Evolutionary conservation across 1,284 basidiomycete genomes (phyloP).

Genomic region (Cutaneotrichosporon cavernicola): DNA sequence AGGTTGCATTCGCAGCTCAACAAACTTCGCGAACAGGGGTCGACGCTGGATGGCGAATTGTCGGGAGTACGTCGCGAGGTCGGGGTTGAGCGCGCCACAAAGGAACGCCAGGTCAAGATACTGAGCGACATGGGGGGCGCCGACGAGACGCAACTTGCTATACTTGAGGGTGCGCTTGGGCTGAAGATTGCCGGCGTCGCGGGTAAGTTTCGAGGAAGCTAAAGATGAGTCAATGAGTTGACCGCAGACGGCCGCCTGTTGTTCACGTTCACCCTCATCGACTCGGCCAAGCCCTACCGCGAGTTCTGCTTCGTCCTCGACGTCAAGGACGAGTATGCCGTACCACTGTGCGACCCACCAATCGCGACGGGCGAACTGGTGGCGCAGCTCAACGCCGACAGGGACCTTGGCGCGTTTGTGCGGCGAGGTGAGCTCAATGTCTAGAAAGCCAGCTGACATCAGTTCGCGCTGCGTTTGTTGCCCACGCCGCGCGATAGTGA

Average conservation of each 20-base stretch:
- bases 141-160: conserved; percentile 61
- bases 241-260: conserved; percentile 63
- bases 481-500: neutral
- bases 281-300: conserved; percentile 60
- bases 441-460: conserved; percentile 4
- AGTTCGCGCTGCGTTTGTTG: conserved; percentile 13
- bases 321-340: conserved; percentile 64
- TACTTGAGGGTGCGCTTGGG: conserved; percentile 62
- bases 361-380: conserved; percentile 43
- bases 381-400: conserved; percentile 44
- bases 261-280: conserved; percentile 68
- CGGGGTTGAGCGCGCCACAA: conserved; percentile 57
- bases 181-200: conserved; percentile 73
- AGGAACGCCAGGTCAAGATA: conserved; percentile 64
- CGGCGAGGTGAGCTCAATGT: conserved; percentile 38
- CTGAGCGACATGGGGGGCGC: conserved; percentile 63
- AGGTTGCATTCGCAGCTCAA: conserved; percentile 39
- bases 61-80: conserved; percentile 34
- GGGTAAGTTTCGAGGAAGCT: conserved; percentile 42
- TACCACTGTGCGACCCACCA: conserved; percentile 48
- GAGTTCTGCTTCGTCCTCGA: conserved; percentile 77
- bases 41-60: conserved; percentile 41
- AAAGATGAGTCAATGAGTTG: neutral
- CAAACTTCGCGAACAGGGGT: conserved; percentile 38
- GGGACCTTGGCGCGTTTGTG: conserved; percentile 49